Conservation (phyloP, 345 rosid species). For the Dimocarpus longan region DNA sequence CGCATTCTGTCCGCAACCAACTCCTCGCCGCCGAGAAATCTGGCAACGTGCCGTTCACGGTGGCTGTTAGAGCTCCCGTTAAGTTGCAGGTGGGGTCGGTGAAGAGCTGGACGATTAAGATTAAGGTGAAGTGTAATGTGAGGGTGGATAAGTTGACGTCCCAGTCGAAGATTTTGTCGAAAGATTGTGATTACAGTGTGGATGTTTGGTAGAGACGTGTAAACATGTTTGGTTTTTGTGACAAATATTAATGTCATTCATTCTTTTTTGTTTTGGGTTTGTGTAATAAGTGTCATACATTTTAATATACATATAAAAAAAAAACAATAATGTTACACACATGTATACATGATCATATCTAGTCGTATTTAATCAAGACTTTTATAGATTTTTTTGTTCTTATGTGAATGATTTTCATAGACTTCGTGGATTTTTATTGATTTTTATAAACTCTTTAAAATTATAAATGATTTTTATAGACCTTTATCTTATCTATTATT, state of each 20-base stretch:
- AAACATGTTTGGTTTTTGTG: slow-evolving; percentile 3
- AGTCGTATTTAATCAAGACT: no score
- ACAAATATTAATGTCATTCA: neutral
- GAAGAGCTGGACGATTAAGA: slow-evolving; percentile 73
- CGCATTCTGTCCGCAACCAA: slow-evolving; percentile 24
- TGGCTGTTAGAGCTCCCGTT: slow-evolving; percentile 63
- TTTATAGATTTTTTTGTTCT: no score
- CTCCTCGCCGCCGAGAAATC: slow-evolving; percentile 31
- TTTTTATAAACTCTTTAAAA: no score
- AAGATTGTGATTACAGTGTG: slow-evolving; percentile 63
- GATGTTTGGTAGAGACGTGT: slow-evolving; percentile 48
- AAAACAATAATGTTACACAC: no score
- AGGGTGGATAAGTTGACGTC: slow-evolving; percentile 74
- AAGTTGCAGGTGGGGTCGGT: slow-evolving; percentile 69
- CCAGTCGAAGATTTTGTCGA: slow-evolving; percentile 46
- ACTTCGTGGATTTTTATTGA: no score
- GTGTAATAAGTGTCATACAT: neutral
- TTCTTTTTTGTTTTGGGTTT: neutral
- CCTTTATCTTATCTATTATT: no score
- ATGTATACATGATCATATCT: no score
- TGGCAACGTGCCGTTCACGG: slow-evolving; percentile 54
- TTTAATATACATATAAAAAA: no score
- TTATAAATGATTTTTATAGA: no score
- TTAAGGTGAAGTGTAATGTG: slow-evolving; percentile 65
- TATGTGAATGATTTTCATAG: no score